Conservation (phyloP, 148 eudicot species). For the Vaccinium darrowii region DNA sequence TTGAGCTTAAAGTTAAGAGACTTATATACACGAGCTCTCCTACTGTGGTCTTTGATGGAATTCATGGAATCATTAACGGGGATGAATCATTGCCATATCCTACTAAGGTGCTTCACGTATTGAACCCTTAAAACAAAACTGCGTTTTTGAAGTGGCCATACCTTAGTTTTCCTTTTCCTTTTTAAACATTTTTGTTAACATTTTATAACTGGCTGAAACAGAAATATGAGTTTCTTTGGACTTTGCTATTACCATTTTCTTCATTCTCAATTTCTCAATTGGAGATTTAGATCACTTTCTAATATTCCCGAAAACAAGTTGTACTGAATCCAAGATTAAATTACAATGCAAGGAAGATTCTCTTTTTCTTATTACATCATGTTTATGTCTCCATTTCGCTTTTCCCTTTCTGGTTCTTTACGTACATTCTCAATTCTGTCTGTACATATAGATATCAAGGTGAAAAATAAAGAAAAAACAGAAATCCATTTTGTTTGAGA, state of each 20-base stretch:
- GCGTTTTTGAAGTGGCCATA: background rate
- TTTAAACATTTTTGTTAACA: background rate
- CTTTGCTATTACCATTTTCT: background rate
- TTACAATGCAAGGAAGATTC: background rate
- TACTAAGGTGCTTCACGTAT: slow-evolving; percentile 55
- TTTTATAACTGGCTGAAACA: background rate
- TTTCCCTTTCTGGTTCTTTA: background rate
- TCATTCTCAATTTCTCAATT: background rate
- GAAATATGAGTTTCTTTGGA: background rate
- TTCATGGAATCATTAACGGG: slow-evolving; percentile 72
- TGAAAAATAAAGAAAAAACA: background rate
- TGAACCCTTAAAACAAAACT: background rate
- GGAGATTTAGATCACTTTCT: background rate
- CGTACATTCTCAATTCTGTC: background rate
- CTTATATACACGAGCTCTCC: slow-evolving; percentile 95
- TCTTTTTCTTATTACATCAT: background rate
- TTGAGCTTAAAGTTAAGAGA: slow-evolving; percentile 75
- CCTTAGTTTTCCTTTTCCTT: background rate
- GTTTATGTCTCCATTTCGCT: background rate
- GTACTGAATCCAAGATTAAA: background rate
- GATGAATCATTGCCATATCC: slow-evolving; percentile 91
- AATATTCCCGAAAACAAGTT: background rate
- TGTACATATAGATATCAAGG: background rate
- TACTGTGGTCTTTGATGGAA: slow-evolving; percentile 94
- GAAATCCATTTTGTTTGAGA: background rate